Evolutionary conservation across 257 asterid species (phyloP).

Genomic region (Salvia splendens): DNA sequence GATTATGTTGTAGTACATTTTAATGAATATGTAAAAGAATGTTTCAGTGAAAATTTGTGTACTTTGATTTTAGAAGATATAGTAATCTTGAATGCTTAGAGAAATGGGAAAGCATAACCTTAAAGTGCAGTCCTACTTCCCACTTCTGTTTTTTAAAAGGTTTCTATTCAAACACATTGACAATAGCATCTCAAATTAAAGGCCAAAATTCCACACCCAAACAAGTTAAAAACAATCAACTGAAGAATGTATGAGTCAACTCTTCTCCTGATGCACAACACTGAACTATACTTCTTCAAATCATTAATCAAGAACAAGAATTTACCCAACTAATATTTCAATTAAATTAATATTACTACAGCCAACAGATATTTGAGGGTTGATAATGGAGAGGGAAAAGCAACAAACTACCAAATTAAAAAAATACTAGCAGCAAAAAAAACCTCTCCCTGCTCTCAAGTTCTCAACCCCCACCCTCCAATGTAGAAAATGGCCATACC

Average conservation of each 20-base stretch:
- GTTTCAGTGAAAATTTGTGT: conserved; percentile 8
- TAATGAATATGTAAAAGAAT: conserved; percentile 19
- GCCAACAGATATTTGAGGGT: conserved; percentile 20
- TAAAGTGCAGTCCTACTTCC: background rate
- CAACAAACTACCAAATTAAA: conserved; percentile 33
- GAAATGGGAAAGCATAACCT: conserved; percentile 30
- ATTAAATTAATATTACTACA: conserved; percentile 18
- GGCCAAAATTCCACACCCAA: too few relatives aligned
- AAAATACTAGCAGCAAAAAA: conserved; percentile 15
- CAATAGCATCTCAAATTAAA: background rate
- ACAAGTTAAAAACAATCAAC: too few relatives aligned
- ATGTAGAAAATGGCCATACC: background rate
- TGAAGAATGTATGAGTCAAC: too few relatives aligned
- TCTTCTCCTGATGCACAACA: too few relatives aligned
- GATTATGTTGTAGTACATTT: conserved; percentile 35
- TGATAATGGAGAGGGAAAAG: conserved; percentile 1
- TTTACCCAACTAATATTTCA: conserved; percentile 1
- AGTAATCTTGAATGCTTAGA: conserved; percentile 34
- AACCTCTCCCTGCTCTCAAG: background rate
- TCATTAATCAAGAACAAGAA: conserved; percentile 12
- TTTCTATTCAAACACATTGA: conserved; percentile 2
- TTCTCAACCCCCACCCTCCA: background rate
- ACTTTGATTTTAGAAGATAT: background rate
- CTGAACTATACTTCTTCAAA: background rate
- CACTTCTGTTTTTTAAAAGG: background rate